These are phyloP conservation scores for Sparassis latifolia DNA, from an alignment of 1,284 basidiomycete species.

Conservation along the genomic window DNA sequence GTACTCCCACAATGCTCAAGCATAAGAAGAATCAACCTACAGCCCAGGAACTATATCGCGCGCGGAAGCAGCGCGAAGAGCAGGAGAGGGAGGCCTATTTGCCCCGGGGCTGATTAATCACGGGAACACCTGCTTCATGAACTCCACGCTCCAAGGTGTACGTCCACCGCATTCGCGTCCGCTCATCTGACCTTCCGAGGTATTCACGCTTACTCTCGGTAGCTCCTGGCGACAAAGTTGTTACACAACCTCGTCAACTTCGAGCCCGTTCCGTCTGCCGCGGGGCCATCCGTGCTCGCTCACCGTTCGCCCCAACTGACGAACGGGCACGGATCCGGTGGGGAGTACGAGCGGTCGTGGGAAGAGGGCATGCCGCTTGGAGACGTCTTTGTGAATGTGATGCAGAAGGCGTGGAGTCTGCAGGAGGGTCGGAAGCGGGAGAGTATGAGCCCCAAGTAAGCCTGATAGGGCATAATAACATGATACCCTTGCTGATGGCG, in stretches of 20 bases:
- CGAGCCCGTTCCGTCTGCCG: slow-evolving; percentile 34
- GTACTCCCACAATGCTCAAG: slow-evolving; percentile 42
- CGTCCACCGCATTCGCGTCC: slow-evolving; percentile 12
- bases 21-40: slow-evolving; percentile 41
- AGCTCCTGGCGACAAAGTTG: slow-evolving; percentile 63
- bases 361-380: slow-evolving; percentile 58
- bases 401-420: slow-evolving; percentile 55
- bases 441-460: slow-evolving; percentile 59
- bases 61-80: slow-evolving; percentile 54
- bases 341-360: slow-evolving; percentile 43
- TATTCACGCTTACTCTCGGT: not conserved
- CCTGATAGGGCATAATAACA: slow-evolving; percentile 8
- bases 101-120: slow-evolving; percentile 80
- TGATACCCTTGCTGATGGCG: not conserved
- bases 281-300: slow-evolving; percentile 37
- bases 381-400: slow-evolving; percentile 50
- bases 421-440: slow-evolving; percentile 45
- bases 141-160: slow-evolving; percentile 74
- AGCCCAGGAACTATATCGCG: slow-evolving; percentile 57
- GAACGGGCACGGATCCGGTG: slow-evolving; percentile 52
- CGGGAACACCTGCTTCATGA: slow-evolving; percentile 92
- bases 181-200: not conserved
- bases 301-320: slow-evolving; percentile 59
- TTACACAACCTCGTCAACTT: slow-evolving; percentile 57
- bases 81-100: slow-evolving; percentile 49